phyloP scores from a whole-genome alignment of 192 early-diverging fungal genomes.

The Phlyctochytrium planicorne region DNA sequence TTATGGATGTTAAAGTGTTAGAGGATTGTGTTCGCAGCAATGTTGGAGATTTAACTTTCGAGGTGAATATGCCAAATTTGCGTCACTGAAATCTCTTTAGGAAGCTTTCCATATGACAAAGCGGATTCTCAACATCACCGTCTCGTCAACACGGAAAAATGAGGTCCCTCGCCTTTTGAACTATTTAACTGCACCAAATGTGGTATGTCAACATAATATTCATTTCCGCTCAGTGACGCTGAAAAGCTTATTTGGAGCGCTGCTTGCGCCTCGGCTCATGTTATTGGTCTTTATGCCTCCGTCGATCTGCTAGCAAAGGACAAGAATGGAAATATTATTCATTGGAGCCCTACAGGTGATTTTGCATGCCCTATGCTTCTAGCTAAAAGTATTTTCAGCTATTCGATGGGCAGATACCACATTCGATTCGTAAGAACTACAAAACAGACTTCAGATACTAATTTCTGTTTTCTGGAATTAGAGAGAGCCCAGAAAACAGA shows the following conservation, averaged over 20 bases:
- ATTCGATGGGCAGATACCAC: slow-evolving; percentile 68
- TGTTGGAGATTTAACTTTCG: slow-evolving; percentile 58
- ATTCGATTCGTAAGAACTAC: slow-evolving; percentile 42
- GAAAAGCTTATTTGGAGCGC: slow-evolving; percentile 72
- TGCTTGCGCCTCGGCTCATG: slow-evolving; percentile 71
- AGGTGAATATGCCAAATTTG: slow-evolving; percentile 18
- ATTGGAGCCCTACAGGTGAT: slow-evolving; percentile 56
- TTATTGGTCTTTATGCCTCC: slow-evolving; percentile 64
- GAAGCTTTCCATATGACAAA: slow-evolving; percentile 69
- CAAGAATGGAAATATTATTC: slow-evolving; percentile 62
- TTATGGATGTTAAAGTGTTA: slow-evolving; percentile 74
- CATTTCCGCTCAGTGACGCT: not conserved
- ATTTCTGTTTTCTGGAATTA: slow-evolving; percentile 7
- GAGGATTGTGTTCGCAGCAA: slow-evolving; percentile 71
- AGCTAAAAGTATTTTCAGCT: slow-evolving; percentile 35
- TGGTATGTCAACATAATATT: slow-evolving; percentile 43
- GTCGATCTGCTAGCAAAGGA: slow-evolving; percentile 73
- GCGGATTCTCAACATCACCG: slow-evolving; percentile 76
- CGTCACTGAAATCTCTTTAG: not conserved
- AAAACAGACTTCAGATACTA: not conserved
- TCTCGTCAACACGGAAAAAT: slow-evolving; percentile 67
- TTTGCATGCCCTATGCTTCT: not conserved
- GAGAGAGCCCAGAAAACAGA: slow-evolving; percentile 60
- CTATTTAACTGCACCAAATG: slow-evolving; percentile 76
- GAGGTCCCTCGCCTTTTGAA: slow-evolving; percentile 75